A percentile compares a stretch with the other conserved stretches of the same genome.
These are phyloP conservation scores for Lignosus rhinocerotis DNA, from an alignment of 1,284 basidiomycete genomes.

Conservation along the genomic window DNA sequence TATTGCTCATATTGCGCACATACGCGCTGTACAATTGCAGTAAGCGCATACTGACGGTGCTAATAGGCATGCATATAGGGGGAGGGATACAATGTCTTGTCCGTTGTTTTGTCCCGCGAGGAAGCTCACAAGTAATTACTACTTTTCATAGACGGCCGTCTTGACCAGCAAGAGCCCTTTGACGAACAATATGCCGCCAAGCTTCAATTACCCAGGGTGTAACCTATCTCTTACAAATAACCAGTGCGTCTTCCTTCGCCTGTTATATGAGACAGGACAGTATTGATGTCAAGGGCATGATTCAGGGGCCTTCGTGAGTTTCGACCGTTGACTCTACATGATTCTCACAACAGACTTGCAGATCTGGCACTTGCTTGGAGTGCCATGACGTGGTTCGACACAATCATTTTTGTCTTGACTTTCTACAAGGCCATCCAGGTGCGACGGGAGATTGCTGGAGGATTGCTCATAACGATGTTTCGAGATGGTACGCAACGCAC, in stretches of 20 bases:
- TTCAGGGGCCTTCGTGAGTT: constrained; percentile 19
- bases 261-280: not conserved
- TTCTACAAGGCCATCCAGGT: constrained; percentile 17
- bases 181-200: constrained; percentile 5
- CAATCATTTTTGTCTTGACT: constrained; percentile 14
- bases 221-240: constrained; percentile 14
- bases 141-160: constrained; percentile 5
- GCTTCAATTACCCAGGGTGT: constrained; percentile 9
- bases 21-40: constrained; percentile 23
- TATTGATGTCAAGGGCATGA: not conserved
- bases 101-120: not conserved
- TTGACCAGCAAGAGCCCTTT: constrained; percentile 18
- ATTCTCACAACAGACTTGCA: not conserved
- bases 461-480: constrained; percentile 14
- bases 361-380: constrained; percentile 16
- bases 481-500: constrained; percentile 19
- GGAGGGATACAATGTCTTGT: constrained; percentile 15
- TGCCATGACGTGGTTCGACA: constrained; percentile 18
- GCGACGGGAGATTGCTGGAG: constrained; percentile 6
- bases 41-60: constrained; percentile 14
- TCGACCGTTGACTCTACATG: not conserved
- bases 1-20: constrained; percentile 18
- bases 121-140: too few relatives aligned
- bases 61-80: constrained; percentile 13
- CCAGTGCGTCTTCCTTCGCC: constrained; percentile 11